Conservation (phyloP, 257 asterid genomes). For the Nicotiana benthamiana region DNA sequence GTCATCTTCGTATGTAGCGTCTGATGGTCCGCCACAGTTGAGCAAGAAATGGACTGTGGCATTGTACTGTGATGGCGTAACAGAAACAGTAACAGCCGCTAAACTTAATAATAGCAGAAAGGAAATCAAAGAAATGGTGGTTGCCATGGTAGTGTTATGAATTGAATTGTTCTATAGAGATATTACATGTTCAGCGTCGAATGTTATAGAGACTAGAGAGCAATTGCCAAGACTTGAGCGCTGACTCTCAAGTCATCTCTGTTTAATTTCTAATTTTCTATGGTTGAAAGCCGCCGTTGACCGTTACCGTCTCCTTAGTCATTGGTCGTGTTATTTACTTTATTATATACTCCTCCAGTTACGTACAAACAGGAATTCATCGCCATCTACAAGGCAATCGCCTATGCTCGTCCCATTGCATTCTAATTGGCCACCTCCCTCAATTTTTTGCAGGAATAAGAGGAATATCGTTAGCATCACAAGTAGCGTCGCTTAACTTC, state of each 20-base stretch:
- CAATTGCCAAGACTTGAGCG: neutral
- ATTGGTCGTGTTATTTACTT: neutral
- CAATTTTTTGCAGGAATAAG: neutral
- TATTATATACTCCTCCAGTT: too few relatives aligned
- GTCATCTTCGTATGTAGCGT: neutral
- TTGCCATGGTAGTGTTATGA: conserved; percentile 4
- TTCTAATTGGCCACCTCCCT: neutral
- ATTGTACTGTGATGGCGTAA: conserved; percentile 6
- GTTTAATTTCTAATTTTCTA: neutral
- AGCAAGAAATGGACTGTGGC: conserved; percentile 40
- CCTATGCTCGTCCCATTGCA: conserved; percentile 14
- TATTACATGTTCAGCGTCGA: neutral
- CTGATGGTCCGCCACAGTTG: conserved; percentile 35
- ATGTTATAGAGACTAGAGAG: neutral
- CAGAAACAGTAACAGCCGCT: neutral
- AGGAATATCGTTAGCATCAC: too few relatives aligned
- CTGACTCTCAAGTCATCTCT: neutral
- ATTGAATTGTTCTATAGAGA: neutral
- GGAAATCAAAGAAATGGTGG: conserved; percentile 8
- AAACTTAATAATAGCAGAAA: conserved; percentile 2
- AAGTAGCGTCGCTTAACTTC: neutral
- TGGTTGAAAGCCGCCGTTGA: neutral
- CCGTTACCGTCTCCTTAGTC: neutral
- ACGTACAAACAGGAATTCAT: neutral
- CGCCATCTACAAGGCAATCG: conserved; percentile 1